These are phyloP conservation scores for Artemisia argyi DNA, from an alignment of 129 eudicot species.

Conservation along the genomic window DNA sequence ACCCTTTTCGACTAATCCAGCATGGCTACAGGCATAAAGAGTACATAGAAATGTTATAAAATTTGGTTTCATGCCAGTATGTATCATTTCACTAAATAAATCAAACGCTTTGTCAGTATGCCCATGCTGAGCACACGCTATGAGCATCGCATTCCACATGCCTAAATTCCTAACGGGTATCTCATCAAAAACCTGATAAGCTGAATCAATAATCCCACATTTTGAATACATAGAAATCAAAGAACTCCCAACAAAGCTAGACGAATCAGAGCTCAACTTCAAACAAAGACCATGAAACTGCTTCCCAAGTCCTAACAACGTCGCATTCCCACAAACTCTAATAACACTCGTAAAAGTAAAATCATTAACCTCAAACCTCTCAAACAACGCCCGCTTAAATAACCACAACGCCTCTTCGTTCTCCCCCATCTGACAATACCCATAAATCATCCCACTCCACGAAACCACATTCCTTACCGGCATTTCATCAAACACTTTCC, in stretches of 20 bases:
- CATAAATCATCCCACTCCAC: slow-evolving; percentile 94
- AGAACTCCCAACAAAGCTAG: slow-evolving; percentile 81
- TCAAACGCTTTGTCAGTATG: slow-evolving; percentile 58
- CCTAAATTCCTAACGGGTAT: slow-evolving; percentile 57
- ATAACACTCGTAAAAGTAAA: slow-evolving; percentile 80
- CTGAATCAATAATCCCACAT: slow-evolving; percentile 63
- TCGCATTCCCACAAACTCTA: slow-evolving; percentile 73
- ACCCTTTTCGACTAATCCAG: slow-evolving; percentile 78
- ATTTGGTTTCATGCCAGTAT: slow-evolving; percentile 59
- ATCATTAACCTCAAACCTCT: slow-evolving; percentile 73
- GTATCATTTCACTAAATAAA: slow-evolving; percentile 54
- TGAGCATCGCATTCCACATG: slow-evolving; percentile 86
- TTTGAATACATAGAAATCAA: slow-evolving; percentile 84
- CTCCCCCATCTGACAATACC: slow-evolving; percentile 73
- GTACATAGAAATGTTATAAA: slow-evolving; percentile 74
- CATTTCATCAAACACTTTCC: slow-evolving; percentile 90
- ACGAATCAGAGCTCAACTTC: slow-evolving; percentile 58
- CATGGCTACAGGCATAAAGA: slow-evolving; percentile 88
- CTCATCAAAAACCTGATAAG: slow-evolving; percentile 70
- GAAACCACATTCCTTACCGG: slow-evolving; percentile 84
- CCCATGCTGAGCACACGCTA: slow-evolving; percentile 86
- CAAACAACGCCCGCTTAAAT: slow-evolving; percentile 57
- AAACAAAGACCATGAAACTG: slow-evolving; percentile 68
- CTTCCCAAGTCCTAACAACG: slow-evolving; percentile 71
- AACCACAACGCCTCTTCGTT: slow-evolving; percentile 74